Evolutionary conservation across 2,329 filamentous ascomycete species (phyloP).

Genomic region (Cladorrhinum sp.): DNA sequence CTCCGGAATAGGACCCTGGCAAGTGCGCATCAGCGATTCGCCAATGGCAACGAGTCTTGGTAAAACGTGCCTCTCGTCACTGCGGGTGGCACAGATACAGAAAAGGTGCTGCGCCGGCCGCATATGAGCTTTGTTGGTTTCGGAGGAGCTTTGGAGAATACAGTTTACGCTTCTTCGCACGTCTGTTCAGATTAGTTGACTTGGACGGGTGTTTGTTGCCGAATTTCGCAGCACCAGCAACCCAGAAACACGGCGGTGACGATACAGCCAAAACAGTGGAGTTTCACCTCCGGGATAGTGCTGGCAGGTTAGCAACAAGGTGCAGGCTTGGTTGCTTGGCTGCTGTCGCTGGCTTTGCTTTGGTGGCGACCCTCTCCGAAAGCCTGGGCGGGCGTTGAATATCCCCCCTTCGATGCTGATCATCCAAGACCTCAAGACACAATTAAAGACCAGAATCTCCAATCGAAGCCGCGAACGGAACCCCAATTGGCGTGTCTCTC

Average conservation of each 20-base stretch:
- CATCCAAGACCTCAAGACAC: conserved; percentile 48
- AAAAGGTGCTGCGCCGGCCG: conserved; percentile 4
- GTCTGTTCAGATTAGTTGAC: not conserved
- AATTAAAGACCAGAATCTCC: conserved; percentile 41
- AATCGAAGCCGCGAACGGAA: conserved; percentile 28
- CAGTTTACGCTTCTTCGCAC: not conserved
- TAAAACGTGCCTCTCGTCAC: conserved; percentile 7
- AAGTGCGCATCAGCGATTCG: conserved; percentile 15
- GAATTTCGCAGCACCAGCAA: not conserved
- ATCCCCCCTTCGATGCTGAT: conserved; percentile 45
- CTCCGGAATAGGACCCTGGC: not conserved
- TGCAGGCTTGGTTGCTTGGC: not conserved
- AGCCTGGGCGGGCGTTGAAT: conserved; percentile 1
- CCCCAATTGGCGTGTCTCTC: conserved; percentile 39
- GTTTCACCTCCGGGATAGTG: not conserved
- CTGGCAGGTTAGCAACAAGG: not conserved
- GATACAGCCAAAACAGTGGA: not conserved
- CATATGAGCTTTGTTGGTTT: not conserved
- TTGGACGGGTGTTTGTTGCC: not conserved
- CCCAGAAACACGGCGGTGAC: not conserved
- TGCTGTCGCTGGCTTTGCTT: not conserved
- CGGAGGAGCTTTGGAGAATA: not conserved
- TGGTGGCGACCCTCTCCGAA: not conserved
- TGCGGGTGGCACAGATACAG: not conserved
- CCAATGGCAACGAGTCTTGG: conserved; percentile 18